Conservation (phyloP, 2,329 filamentous ascomycete species). For the Ophiostoma angusticollis region DNA sequence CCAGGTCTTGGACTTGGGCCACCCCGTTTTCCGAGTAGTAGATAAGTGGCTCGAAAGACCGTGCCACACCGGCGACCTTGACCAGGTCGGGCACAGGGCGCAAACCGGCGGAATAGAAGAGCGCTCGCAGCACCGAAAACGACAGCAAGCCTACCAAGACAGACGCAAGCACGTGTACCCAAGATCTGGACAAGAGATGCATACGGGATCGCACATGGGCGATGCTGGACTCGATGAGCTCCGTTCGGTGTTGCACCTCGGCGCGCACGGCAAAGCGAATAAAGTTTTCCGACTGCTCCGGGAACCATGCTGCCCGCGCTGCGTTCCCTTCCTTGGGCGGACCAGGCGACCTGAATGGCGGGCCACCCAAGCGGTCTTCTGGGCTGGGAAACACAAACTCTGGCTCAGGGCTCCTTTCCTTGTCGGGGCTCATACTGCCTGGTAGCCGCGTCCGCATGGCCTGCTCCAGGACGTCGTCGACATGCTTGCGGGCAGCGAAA, state of each 20-base stretch:
- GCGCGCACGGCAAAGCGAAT: constrained; percentile 79
- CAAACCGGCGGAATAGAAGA: constrained; percentile 55
- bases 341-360: not conserved
- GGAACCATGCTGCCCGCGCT: constrained; percentile 16
- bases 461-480: constrained; percentile 31
- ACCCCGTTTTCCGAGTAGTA: constrained; percentile 88
- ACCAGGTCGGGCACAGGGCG: constrained; percentile 71
- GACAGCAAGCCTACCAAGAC: constrained; percentile 50
- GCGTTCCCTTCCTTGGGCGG: constrained; percentile 15
- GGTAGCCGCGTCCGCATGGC: constrained; percentile 44
- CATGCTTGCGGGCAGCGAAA: constrained; percentile 18
- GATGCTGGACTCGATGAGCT: constrained; percentile 66
- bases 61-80: constrained; percentile 79
- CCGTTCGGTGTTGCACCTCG: constrained; percentile 76
- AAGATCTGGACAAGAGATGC: constrained; percentile 52
- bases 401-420: constrained; percentile 36
- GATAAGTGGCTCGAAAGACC: constrained; percentile 85
- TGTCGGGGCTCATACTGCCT: constrained; percentile 43
- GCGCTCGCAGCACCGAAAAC: constrained; percentile 48
- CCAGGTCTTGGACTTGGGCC: constrained; percentile 72
- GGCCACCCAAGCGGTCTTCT: not conserved
- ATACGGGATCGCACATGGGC: constrained; percentile 49
- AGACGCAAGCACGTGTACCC: constrained; percentile 52
- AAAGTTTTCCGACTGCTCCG: constrained; percentile 39
- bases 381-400: constrained; percentile 22